Conservation (phyloP, 768 basidiomycete genomes). For the Pseudohyphozyma bogoriensis region DNA sequence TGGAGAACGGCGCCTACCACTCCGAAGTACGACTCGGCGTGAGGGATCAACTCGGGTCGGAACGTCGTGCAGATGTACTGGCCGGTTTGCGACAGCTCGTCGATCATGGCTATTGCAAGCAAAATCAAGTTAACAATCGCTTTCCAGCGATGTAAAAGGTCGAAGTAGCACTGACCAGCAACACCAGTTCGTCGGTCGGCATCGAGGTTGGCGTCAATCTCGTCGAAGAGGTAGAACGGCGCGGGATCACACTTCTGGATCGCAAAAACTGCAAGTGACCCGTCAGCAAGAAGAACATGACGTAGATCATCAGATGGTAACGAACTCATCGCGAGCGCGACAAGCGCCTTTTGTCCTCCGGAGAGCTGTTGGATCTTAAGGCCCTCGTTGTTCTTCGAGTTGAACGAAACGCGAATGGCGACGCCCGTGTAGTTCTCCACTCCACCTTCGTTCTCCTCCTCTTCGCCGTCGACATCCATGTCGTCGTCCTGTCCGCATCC, state of each 20-base stretch:
- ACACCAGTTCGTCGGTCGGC: slow-evolving; percentile 97
- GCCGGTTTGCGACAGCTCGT: slow-evolving; percentile 70
- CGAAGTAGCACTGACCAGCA: slow-evolving; percentile 52
- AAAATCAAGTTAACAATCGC: not conserved
- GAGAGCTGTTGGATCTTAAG: slow-evolving; percentile 91
- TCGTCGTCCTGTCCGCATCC: slow-evolving; percentile 32
- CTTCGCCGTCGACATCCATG: slow-evolving; percentile 34
- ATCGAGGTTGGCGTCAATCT: slow-evolving; percentile 97
- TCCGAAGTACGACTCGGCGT: slow-evolving; percentile 93
- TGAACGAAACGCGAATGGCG: slow-evolving; percentile 97
- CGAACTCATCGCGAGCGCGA: slow-evolving; percentile 82
- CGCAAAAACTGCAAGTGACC: slow-evolving; percentile 61
- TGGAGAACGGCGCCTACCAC: slow-evolving; percentile 57
- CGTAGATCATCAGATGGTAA: slow-evolving; percentile 11
- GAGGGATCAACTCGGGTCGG: slow-evolving; percentile 90
- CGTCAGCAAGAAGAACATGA: slow-evolving; percentile 3
- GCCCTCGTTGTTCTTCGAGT: slow-evolving; percentile 95
- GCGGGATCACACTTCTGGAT: slow-evolving; percentile 99
- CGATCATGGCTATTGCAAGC: slow-evolving; percentile 68
- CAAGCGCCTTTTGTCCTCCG: slow-evolving; percentile 93
- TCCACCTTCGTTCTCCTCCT: slow-evolving; percentile 20
- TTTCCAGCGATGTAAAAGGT: not conserved
- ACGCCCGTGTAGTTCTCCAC: slow-evolving; percentile 94
- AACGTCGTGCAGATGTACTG: slow-evolving; percentile 99
- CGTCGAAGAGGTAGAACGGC: slow-evolving; percentile 98